These are phyloP conservation scores for Leccinum longicurvipes DNA, from an alignment of 768 basidiomycete genomes.

Conservation along the genomic window DNA sequence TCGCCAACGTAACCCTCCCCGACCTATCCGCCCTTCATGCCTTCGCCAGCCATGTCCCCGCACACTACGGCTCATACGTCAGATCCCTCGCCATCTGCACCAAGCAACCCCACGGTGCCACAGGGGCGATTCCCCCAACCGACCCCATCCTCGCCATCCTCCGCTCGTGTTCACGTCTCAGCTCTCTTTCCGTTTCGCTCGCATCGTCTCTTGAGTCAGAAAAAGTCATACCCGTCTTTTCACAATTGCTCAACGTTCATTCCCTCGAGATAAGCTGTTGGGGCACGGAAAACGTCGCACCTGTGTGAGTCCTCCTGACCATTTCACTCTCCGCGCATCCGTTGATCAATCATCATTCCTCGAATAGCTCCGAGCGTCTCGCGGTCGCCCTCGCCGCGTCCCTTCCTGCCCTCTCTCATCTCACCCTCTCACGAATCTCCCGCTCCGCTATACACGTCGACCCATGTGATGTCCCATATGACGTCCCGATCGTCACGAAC, in stretches of 20 bases:
- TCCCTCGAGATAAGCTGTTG: slow-evolving; percentile 21
- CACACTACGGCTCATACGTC: slow-evolving; percentile 50
- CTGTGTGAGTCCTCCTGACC: slow-evolving; percentile 32
- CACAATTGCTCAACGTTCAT: slow-evolving; percentile 14
- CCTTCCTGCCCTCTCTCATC: slow-evolving; percentile 49
- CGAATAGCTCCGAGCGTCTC: slow-evolving; percentile 48
- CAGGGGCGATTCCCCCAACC: slow-evolving; percentile 34
- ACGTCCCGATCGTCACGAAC: slow-evolving; percentile 57
- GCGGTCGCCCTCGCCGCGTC: slow-evolving; percentile 67
- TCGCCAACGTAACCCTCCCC: slow-evolving; percentile 54
- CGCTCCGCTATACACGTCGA: slow-evolving; percentile 66
- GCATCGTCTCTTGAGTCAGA: slow-evolving; percentile 22
- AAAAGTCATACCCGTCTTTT: slow-evolving; percentile 21
- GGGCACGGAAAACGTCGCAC: slow-evolving; percentile 33
- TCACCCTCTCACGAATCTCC: slow-evolving; percentile 60
- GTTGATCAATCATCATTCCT: slow-evolving; percentile 1
- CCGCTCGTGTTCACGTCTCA: slow-evolving; percentile 44
- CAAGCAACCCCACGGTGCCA: slow-evolving; percentile 28
- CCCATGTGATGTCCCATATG: slow-evolving; percentile 36
- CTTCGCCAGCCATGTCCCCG: slow-evolving; percentile 58
- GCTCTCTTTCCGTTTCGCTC: slow-evolving; percentile 25
- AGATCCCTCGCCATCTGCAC: slow-evolving; percentile 47
- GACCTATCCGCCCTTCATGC: slow-evolving; percentile 42
- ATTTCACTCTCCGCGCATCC: not conserved
- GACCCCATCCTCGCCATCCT: slow-evolving; percentile 52